Base-by-base conservation (phyloP, 352 stramenopile genomes). In the Peronospora destructor region DNA sequence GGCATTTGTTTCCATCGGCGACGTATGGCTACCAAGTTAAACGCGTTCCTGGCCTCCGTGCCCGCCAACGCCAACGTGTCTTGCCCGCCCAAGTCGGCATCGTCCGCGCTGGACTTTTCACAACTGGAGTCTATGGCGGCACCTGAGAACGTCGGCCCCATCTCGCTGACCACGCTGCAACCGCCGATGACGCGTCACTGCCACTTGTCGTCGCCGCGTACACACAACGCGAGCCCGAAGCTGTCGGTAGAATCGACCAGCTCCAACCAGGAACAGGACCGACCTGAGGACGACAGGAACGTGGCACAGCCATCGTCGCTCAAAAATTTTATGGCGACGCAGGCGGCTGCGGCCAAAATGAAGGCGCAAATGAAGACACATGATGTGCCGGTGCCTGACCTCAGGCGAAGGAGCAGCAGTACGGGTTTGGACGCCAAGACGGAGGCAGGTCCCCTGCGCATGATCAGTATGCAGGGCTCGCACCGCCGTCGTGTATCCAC, bases 401-500 rank as follows among this genome's bases (percentile, higher is more conserved):
- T 62, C 23, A 56, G 42, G 36, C 49, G 44, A 21, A 60, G 48
- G 11, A 39, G 48, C 21, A 62, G 47, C 36, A 53, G 55, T 26
- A 44, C 54, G 7, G 54, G 60, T 8, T 26, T 66, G 29, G 43
- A 63, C 36, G 45, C 56, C 9, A 71, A 60, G 29, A 69, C 61
- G 2, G 73, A 86, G 45, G 71, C 76, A 0, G 73, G 65, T 0
- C 71, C 77, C 14, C 64, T 85, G 56, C 77, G 71, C 13, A 72
- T 78, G 43, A 56, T 68, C 38, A 71, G 56, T 10, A 56, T 68
- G 1, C 77, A 88, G 30, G 68, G 72, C 12, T 70, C 59, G 53
- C 77, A 89, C 44, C 73, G 86, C 49, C 75, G 77, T 12, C 73
- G 77, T 23, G 62, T 89, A 33, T 87, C 78, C 16, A 89, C 78